phyloP scores from a whole-genome alignment of 1,139 yeast species.

The Kodamaea suecica region DNA sequence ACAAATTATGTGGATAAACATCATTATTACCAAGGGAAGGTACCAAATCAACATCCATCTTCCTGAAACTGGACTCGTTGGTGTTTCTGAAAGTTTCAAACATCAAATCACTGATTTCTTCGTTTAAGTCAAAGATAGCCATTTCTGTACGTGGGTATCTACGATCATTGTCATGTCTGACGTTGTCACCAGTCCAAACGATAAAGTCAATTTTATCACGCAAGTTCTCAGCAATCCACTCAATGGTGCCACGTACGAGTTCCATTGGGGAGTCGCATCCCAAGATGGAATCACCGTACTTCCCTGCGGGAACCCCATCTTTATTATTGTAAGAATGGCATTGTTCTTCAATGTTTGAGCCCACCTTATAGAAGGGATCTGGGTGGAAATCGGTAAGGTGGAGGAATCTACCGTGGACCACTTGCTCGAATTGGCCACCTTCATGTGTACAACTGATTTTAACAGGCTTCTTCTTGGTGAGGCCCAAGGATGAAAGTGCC shows the following conservation, averaged over 20 bases:
- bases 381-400: constrained; percentile 87
- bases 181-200: constrained; percentile 89
- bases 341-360: constrained; percentile 43
- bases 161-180: constrained; percentile 82
- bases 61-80: constrained; percentile 42
- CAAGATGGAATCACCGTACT: constrained; percentile 67
- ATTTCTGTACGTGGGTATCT: constrained; percentile 65
- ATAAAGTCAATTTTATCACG: constrained; percentile 79
- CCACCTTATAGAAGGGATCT: constrained; percentile 62
- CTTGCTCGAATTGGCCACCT: constrained; percentile 20
- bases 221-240: constrained; percentile 62
- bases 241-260: constrained; percentile 59
- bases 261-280: constrained; percentile 72
- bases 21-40: constrained; percentile 85
- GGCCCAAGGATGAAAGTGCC: constrained; percentile 22
- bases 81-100: constrained; percentile 47
- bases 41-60: constrained; percentile 48
- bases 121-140: constrained; percentile 68
- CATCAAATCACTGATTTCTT: constrained; percentile 53
- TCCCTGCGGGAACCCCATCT: constrained; percentile 42
- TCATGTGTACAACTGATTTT: constrained; percentile 22
- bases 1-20: constrained; percentile 83
- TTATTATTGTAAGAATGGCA: constrained; percentile 54
- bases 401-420: constrained; percentile 67
- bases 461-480: constrained; percentile 35